Percentiles rank a stretch among this genome's conserved stretches.
Conservation (phyloP, 1,284 basidiomycete genomes). For the Malassezia equina region DNA sequence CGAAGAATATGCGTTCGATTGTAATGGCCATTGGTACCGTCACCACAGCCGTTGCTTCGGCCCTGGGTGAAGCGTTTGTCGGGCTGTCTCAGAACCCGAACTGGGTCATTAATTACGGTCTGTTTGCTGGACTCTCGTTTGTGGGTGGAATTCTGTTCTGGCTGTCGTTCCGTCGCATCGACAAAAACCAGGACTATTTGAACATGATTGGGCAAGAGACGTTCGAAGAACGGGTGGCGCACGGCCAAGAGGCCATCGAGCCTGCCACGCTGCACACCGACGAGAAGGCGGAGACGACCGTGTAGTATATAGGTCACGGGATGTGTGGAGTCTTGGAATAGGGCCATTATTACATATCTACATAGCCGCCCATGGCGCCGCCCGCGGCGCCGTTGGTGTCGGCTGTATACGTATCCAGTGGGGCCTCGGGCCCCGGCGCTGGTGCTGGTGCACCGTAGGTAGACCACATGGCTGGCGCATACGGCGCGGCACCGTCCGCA, state of each 20-base stretch:
- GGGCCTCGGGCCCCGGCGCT: background rate
- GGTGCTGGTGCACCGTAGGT: conserved; percentile 1
- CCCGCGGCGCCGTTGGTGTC: conserved; percentile 8
- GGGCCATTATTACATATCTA: conserved; percentile 14
- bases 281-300: background rate
- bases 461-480: conserved; percentile 5
- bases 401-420: background rate
- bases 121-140: conserved; percentile 53
- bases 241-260: background rate
- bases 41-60: conserved; percentile 56
- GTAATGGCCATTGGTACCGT: conserved; percentile 55
- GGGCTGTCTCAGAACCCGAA: conserved; percentile 53
- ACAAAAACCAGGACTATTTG: conserved; percentile 10
- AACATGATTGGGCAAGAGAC: conserved; percentile 8
- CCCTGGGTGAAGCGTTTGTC: conserved; percentile 56
- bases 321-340: background rate
- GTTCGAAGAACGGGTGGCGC: background rate
- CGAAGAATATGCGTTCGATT: conserved; percentile 49
- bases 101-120: conserved; percentile 53
- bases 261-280: background rate
- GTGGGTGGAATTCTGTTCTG: conserved; percentile 57
- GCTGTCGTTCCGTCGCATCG: conserved; percentile 27
- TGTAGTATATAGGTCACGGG: too few species aligned
- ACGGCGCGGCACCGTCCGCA: conserved; percentile 16
- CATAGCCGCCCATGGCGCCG: conserved; percentile 16